A percentile compares a stretch with the other conserved stretches of the same genome.
Conservation (phyloP, 805 yeast genomes). For the Starmerella vaccinii region DNA sequence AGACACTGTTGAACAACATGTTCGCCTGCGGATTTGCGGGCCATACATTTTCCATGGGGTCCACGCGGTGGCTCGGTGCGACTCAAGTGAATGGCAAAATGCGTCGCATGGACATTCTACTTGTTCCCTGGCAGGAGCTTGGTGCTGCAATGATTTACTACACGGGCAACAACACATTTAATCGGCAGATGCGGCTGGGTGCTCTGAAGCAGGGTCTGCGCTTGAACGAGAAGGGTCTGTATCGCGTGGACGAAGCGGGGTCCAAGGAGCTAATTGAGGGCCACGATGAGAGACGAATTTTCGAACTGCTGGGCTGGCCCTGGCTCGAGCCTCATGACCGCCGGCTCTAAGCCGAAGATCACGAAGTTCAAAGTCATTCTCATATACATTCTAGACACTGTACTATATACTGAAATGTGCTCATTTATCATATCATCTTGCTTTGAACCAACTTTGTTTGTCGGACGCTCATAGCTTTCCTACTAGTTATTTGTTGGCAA, state of each 20-base stretch:
- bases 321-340: slow-evolving; percentile 31
- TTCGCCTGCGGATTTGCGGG: slow-evolving; percentile 32
- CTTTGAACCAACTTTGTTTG: background rate
- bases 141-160: slow-evolving; percentile 46
- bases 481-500: slow-evolving; percentile 51
- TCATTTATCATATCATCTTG: background rate
- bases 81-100: slow-evolving; percentile 32
- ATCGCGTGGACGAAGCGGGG: slow-evolving; percentile 9
- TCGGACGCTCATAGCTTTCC: background rate
- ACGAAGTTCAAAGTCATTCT: background rate
- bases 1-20: slow-evolving; percentile 18
- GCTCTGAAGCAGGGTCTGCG: slow-evolving; percentile 36
- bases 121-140: slow-evolving; percentile 37
- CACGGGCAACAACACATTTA: slow-evolving; percentile 46
- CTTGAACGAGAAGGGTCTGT: slow-evolving; percentile 41
- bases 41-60: slow-evolving; percentile 26
- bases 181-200: slow-evolving; percentile 37
- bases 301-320: slow-evolving; percentile 36
- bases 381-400: background rate
- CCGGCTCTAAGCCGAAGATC: background rate
- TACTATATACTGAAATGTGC: background rate
- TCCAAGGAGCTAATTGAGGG: slow-evolving; percentile 34
- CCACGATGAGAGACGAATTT: slow-evolving; percentile 38
- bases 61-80: slow-evolving; percentile 31
- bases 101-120: slow-evolving; percentile 46